Evolutionary conservation across 805 yeast species (phyloP).

Genomic region (Brettanomyces custersianus): DNA sequence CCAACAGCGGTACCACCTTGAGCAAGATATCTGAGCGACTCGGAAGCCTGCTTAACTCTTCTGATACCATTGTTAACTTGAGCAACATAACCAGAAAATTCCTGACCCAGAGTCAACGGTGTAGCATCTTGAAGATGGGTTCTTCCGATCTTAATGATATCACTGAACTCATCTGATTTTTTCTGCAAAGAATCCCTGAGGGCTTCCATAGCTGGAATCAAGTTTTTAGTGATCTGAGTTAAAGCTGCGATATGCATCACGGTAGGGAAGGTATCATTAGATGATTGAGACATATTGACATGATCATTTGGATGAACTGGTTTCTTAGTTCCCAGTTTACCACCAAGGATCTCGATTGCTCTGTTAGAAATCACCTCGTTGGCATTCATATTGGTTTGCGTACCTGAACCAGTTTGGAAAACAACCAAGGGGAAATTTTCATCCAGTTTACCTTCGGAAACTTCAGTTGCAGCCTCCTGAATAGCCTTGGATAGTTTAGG

Average conservation of each 20-base stretch:
- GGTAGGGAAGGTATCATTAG: constrained; percentile 98
- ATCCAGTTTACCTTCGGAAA: constrained; percentile 79
- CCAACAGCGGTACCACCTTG: constrained; percentile 99
- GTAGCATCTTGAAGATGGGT: constrained; percentile 99
- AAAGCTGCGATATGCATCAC: constrained; percentile 99
- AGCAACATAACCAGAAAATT: constrained; percentile 92
- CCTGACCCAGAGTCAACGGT: constrained; percentile 96
- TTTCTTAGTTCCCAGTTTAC: constrained; percentile 79
- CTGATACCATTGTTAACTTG: constrained; percentile 86
- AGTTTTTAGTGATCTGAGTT: constrained; percentile 64
- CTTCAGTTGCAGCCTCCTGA: constrained; percentile 92
- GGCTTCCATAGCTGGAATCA: constrained; percentile 71
- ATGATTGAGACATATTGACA: constrained; percentile 97
- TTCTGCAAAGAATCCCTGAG: constrained; percentile 71
- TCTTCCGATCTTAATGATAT: constrained; percentile 96
- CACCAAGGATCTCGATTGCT: constrained; percentile 94
- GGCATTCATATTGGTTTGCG: constrained; percentile 98
- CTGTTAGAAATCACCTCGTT: constrained; percentile 98
- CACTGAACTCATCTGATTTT: constrained; percentile 75
- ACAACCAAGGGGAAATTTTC: constrained; percentile 97
- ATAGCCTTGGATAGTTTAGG: constrained; percentile 79
- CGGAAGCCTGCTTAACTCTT: constrained; percentile 71
- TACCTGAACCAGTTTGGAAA: constrained; percentile 98
- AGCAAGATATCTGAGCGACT: constrained; percentile 74
- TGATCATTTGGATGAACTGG: constrained; percentile 99